phyloP scores from a whole-genome alignment of 495 filamentous ascomycete species.

The Astrothelium macrocarpum region DNA sequence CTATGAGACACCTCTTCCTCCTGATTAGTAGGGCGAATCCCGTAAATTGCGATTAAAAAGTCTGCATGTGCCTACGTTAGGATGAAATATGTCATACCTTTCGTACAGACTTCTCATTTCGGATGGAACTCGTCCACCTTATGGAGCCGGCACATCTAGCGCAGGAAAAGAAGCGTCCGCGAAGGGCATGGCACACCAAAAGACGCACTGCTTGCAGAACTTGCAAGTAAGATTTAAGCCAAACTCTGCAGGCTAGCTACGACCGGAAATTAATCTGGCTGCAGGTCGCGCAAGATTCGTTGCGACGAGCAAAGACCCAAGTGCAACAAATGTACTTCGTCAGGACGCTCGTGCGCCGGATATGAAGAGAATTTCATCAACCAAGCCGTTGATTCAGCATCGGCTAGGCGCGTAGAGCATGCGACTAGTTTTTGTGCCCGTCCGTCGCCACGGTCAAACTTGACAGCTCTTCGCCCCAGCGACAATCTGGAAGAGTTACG shows the following conservation, averaged over 20 bases:
- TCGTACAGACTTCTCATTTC: neutral
- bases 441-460: neutral
- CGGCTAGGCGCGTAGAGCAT: neutral
- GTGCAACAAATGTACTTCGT: neutral
- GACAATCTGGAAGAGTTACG: neutral
- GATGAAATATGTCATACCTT: neutral
- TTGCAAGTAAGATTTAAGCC: neutral
- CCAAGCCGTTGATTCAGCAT: neutral
- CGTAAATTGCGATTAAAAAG: neutral
- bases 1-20: neutral
- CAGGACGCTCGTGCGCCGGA: neutral
- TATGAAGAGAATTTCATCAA: neutral
- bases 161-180: neutral
- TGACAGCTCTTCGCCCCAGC: neutral
- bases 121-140: neutral
- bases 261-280: neutral
- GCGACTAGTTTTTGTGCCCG: neutral
- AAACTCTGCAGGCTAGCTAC: neutral
- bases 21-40: neutral
- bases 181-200: neutral
- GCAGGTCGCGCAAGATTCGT: neutral
- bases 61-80: neutral
- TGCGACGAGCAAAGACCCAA: neutral
- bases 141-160: neutral
- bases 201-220: neutral